A percentile compares a stretch with the other conserved stretches of the same genome.
Evolutionary conservation across 495 filamentous ascomycete genomes (phyloP).

Genomic region (Umbilicaria muhlenbergii): DNA sequence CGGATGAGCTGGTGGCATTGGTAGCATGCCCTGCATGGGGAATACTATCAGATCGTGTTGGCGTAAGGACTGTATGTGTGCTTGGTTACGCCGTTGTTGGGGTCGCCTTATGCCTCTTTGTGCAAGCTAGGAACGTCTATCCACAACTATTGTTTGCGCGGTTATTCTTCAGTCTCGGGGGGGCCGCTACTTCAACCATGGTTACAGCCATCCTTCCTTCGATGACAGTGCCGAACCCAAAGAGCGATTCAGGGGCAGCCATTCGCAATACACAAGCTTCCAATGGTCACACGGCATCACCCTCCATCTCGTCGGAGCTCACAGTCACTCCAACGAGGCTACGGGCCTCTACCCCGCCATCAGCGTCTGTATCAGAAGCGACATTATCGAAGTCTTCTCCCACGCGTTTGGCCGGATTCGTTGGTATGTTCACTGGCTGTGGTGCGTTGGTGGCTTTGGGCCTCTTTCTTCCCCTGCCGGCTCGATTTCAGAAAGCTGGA

Average conservation of each 20-base stretch:
- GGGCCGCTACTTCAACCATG: slow-evolving; percentile 89
- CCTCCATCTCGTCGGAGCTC: slow-evolving; percentile 43
- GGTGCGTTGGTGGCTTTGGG: slow-evolving; percentile 72
- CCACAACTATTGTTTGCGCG: slow-evolving; percentile 77
- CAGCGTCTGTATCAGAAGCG: background rate
- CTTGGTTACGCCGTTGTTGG: slow-evolving; percentile 70
- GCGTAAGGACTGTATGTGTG: slow-evolving; percentile 60
- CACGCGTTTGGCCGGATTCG: slow-evolving; percentile 66
- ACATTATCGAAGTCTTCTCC: slow-evolving; percentile 22
- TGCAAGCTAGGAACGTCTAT: slow-evolving; percentile 76
- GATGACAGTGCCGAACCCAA: slow-evolving; percentile 37
- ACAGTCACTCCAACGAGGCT: slow-evolving; percentile 46
- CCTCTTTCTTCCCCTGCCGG: slow-evolving; percentile 75
- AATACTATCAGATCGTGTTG: slow-evolving; percentile 72
- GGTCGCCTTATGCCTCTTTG: slow-evolving; percentile 58
- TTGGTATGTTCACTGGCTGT: slow-evolving; percentile 83
- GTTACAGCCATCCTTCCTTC: slow-evolving; percentile 87
- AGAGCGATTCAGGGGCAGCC: background rate
- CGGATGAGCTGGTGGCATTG: slow-evolving; percentile 82
- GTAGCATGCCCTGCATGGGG: slow-evolving; percentile 89
- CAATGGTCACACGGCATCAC: slow-evolving; percentile 24
- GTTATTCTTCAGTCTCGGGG: slow-evolving; percentile 78
- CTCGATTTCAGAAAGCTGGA: slow-evolving; percentile 52
- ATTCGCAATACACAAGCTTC: background rate
- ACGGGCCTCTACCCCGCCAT: background rate